Evolutionary conservation across 108 stramenopile genomes (phyloP).

Genomic region (Fragilaria radians): DNA sequence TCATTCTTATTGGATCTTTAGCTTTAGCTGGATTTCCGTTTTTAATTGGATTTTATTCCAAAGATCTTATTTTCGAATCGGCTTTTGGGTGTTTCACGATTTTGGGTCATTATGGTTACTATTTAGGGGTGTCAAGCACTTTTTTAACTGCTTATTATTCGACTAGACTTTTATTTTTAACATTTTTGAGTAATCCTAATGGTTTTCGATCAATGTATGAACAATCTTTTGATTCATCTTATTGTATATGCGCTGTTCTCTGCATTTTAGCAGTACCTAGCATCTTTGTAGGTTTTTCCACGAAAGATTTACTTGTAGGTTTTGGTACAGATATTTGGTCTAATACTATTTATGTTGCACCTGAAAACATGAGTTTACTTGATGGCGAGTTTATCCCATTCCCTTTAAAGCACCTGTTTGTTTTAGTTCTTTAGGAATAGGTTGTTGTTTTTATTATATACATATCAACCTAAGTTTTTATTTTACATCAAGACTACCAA

Average conservation of each 20-base stretch:
- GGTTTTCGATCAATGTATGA: constrained; percentile 19
- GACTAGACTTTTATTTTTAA: constrained; percentile 26
- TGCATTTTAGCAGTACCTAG: constrained; percentile 19
- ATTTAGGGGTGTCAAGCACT: constrained; percentile 24
- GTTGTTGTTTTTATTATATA: not conserved
- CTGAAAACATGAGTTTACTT: constrained; percentile 16
- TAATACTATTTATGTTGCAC: constrained; percentile 11
- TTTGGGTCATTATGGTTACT: constrained; percentile 21
- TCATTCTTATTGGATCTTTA: constrained; percentile 27
- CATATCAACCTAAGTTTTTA: not conserved
- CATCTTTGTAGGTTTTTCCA: constrained; percentile 18
- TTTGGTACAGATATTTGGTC: constrained; percentile 20
- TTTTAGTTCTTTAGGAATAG: not conserved
- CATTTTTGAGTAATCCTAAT: constrained; percentile 29
- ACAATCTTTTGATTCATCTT: constrained; percentile 20
- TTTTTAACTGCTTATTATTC: constrained; percentile 43
- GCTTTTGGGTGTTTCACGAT: constrained; percentile 16
- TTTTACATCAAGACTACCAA: not conserved
- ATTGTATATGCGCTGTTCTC: constrained; percentile 13
- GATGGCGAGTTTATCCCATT: constrained; percentile 23
- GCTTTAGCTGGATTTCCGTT: constrained; percentile 31
- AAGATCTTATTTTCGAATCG: constrained; percentile 37
- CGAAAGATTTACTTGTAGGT: constrained; percentile 25
- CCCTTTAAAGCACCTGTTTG: constrained; percentile 1
- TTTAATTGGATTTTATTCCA: constrained; percentile 38